Base-by-base conservation (phyloP, 164 flowering plant genomes). In the Piper longum region DNA sequence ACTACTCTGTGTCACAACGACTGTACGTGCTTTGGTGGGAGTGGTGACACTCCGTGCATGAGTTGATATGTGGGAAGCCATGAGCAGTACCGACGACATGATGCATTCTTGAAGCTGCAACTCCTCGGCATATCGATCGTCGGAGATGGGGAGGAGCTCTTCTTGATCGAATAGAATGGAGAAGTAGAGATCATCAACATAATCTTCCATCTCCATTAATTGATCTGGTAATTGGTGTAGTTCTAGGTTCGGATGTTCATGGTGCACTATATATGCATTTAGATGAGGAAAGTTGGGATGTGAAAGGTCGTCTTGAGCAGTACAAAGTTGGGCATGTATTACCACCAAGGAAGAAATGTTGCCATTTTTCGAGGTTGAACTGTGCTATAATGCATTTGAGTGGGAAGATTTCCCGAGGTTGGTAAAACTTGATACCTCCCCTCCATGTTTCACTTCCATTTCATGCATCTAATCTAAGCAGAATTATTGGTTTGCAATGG, bases 51-150 rank as follows among this genome's bases (percentile, higher is more conserved):
- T 17, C 19, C 4, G 36, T 44, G 19, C 48, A 5, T 44, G 8
- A 6, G 48, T 44, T 6, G 56, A 26, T 13, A 43, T 9, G 41
- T 0, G 57, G 7, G 26, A 8, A 19, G 14, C 5, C 5, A 17
- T 12, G 16, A 54, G 4, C 19, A 44, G 16, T 6, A 62, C 26
- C 4, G 69, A 60, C 5, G 45, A 8, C 43, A 17, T 13, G 17
- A 66, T 36, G 13, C n/a, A 59, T 43, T 56, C 60, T 16, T 66
- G 70, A 42, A 61, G 63, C 9, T 59, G 63, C 7, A 60, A 41
- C 16, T 51, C 39, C 39, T 61, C 64, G 7, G 60, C 42, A 8
- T 56, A 56, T 12, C 4, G 19, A 11, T 55, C 60, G 17, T 26
- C 64, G 2, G 64, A 67, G 54, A 67, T 43, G 55, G 64, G 56